Evolutionary conservation across 1,284 basidiomycete species (phyloP), one percentile per base, ranked within the genome.

Genomic region (Wallemia ichthyophaga): DNA sequence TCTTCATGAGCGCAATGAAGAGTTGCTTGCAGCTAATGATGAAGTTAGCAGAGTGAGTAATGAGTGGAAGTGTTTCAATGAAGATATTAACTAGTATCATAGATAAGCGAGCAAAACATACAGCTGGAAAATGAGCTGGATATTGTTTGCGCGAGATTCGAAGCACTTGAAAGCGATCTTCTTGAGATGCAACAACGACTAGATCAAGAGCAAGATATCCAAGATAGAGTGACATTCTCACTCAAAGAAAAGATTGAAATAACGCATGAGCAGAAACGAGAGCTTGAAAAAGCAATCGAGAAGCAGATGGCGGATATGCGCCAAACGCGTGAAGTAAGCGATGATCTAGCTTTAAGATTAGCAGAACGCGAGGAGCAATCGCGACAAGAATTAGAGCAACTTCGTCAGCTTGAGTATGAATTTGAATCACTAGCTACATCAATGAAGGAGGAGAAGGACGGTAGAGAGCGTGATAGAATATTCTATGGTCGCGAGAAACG

Each of bases 271-370:
- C 59, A 62, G 17, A 60, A 62, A 31, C 58, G 59, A n/a, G 56
- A 61, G 25, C 59, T 61, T 15, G 56, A 58, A 21, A 60, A 58
- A 26, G 62, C 61, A 54, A 25, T 60, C 21, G 62, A 61, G 60
- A 53, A 26, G 9, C 60, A 62, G 9, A 59, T 57, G 61, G 58
- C 25, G 13, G 57, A 75, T 80, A 26, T 72, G 76, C 17, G 74
- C 75, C 0, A 78, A 81, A 62, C 77, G 76, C 27, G 71, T 5
- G 62, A 74, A 11, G 76, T 78, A 32, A 78, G 84, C 64, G 83
- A 86, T 66, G 80, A 85, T 66, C 76, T 88, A 28, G 79, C 82
- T 0, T 72, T 72, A 3, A 81, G 85, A 65, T 75, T 82, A 60
- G 68, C 69, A 33, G 65, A 68, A 33, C 65, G 68, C 7, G 67